Base-by-base conservation (phyloP, 768 basidiomycete genomes). In the Inosperma sp. region DNA sequence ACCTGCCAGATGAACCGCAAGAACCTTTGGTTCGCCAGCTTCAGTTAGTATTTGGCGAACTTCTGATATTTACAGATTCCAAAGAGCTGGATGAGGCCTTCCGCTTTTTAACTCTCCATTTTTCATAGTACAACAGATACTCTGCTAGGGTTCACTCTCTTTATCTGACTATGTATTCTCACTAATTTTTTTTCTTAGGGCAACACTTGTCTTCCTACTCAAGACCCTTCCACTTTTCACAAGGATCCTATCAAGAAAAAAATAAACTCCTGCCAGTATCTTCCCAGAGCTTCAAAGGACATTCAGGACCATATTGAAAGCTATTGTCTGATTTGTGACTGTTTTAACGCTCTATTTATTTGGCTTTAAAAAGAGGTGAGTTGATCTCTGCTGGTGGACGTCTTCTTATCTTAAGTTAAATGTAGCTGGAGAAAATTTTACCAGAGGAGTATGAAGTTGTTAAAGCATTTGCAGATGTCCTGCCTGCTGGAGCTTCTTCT, bases 391-490 rank as follows among this genome's bases (percentile, higher is more conserved):
- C 36, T 19, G 17, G 10, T n/a, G n/a, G n/a, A n/a, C n/a, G 22
- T n/a, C 22, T 21, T 19, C 17, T 37, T 19, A 37, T 37, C 5
- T 37, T 22, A 19, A 13, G 14, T 21, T 9, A n/a, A 17, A 14
- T 43, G 27, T 17, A 48, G 51, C 12, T 56, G 7, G 26, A 44
- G 26, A 7, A n/a, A 10, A 29, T 49, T 19, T 36, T 53, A 16
- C 55, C 55, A 13, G 44, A 53, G 23, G 33, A 27, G 2, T 56
- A 36, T 22, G 37, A 46, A 7, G 26, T 47, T 1, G 19, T 56
- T 16, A 35, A 52, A n/a, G 16, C 13, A 2, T 29, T 35, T 31
- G 54, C 35, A 5, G 39, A 48, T 22, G 4, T 53, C 7, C 41
- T 58, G 8, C 57, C 57, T 8, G 30, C 29, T 2, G 36, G 27